Evolutionary conservation across 495 filamentous ascomycete genomes (phyloP).

Genomic region (Articulospora tetracladia): DNA sequence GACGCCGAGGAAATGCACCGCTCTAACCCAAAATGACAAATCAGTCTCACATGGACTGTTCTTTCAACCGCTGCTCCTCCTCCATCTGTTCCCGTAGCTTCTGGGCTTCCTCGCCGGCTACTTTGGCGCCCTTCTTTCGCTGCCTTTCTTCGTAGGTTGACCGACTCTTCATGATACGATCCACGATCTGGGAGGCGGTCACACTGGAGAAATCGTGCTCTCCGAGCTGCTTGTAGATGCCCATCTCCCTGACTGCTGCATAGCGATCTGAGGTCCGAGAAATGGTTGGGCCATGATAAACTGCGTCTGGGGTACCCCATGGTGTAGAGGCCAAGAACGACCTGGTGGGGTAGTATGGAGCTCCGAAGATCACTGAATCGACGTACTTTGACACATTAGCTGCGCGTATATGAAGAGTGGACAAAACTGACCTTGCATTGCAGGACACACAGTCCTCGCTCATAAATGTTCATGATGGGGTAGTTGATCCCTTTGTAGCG

Average conservation of each 20-base stretch:
- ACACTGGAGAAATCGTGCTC: conserved; percentile 77
- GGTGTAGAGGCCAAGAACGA: conserved; percentile 73
- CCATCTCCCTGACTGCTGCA: conserved; percentile 67
- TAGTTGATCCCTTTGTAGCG: conserved; percentile 96
- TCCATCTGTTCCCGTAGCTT: conserved; percentile 50
- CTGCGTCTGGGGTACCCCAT: conserved; percentile 67
- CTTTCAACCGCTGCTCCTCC: conserved; percentile 42
- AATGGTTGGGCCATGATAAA: conserved; percentile 96
- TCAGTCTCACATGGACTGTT: conserved; percentile 11
- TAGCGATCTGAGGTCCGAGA: conserved; percentile 86
- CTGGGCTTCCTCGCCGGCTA: conserved; percentile 61
- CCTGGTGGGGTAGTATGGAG: conserved; percentile 77
- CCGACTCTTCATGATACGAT: conserved; percentile 78
- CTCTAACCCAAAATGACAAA: not conserved
- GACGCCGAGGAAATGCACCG: conserved; percentile 1
- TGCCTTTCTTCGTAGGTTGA: conserved; percentile 88
- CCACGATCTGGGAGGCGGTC: conserved; percentile 90
- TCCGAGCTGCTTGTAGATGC: conserved; percentile 70
- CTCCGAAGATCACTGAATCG: conserved; percentile 79
- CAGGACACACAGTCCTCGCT: conserved; percentile 90
- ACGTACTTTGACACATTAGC: conserved; percentile 61
- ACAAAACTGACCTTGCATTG: conserved; percentile 71
- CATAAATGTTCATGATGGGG: conserved; percentile 98
- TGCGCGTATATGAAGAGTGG: not conserved
- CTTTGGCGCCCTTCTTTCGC: conserved; percentile 81